These are phyloP conservation scores for Saksenaea vasiformis DNA, from an alignment of 371 early-diverging fungal species.

Conservation along the genomic window DNA sequence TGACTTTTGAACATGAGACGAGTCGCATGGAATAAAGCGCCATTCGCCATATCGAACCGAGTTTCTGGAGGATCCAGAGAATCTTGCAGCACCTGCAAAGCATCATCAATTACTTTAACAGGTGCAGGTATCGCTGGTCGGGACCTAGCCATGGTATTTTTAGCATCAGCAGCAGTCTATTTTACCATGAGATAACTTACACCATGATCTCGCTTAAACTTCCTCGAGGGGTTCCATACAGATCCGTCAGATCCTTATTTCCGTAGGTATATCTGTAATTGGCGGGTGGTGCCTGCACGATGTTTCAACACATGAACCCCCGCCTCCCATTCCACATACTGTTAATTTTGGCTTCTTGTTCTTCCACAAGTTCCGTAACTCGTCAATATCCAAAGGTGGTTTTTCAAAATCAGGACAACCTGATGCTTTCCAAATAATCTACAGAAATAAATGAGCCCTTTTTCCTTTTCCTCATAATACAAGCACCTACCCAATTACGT, in stretches of 20 bases:
- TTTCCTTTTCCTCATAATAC: neutral
- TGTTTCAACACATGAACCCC: neutral
- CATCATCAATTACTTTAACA: slow-evolving; percentile 26
- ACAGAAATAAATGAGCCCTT: neutral
- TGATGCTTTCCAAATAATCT: slow-evolving; percentile 54
- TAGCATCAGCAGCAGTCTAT: neutral
- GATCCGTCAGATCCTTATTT: slow-evolving; percentile 32
- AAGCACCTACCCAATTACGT: slow-evolving; percentile 40
- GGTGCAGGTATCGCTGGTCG: slow-evolving; percentile 29
- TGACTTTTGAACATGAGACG: slow-evolving; percentile 29
- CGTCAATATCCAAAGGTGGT: slow-evolving; percentile 24
- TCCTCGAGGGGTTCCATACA: slow-evolving; percentile 25
- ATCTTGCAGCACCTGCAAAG: slow-evolving; percentile 24
- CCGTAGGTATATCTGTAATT: slow-evolving; percentile 38
- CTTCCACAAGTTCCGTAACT: slow-evolving; percentile 21
- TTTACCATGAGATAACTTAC: slow-evolving; percentile 18
- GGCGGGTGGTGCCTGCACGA: slow-evolving; percentile 17
- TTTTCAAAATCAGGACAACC: slow-evolving; percentile 51
- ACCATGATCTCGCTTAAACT: slow-evolving; percentile 30
- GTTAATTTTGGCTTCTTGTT: slow-evolving; percentile 26
- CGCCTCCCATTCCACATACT: slow-evolving; percentile 4
- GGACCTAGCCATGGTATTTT: slow-evolving; percentile 13
- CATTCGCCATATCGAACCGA: slow-evolving; percentile 42
- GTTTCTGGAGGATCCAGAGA: slow-evolving; percentile 23
- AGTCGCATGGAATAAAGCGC: slow-evolving; percentile 39